Evolutionary conservation across 805 yeast species (phyloP).

Genomic region (Wickerhamiella nectarea): DNA sequence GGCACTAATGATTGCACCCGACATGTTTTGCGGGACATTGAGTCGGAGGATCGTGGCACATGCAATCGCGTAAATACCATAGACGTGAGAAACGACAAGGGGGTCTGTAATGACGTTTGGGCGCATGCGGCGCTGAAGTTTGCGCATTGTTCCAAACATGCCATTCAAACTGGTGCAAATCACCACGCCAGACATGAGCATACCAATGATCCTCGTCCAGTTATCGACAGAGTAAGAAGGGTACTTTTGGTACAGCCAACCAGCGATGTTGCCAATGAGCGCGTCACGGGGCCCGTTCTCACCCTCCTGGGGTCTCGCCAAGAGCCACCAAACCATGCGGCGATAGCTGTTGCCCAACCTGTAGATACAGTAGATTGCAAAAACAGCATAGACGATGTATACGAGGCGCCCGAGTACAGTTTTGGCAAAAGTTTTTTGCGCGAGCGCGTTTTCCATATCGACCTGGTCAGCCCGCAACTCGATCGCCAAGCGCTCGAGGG

Average conservation of each 20-base stretch:
- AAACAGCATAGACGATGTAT: slow-evolving; percentile 21
- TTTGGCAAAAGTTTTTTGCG: slow-evolving; percentile 18
- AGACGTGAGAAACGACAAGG: slow-evolving; percentile 26
- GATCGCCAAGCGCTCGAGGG: slow-evolving; percentile 23
- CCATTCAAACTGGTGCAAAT: slow-evolving; percentile 27
- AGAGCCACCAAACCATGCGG: slow-evolving; percentile 20
- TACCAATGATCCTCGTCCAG: slow-evolving; percentile 30
- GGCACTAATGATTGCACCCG: slow-evolving; percentile 29
- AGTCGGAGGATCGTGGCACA: slow-evolving; percentile 30
- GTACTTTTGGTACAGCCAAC: slow-evolving; percentile 10
- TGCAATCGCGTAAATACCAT: slow-evolving; percentile 30
- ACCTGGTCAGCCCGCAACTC: slow-evolving; percentile 26
- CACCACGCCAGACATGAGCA: slow-evolving; percentile 28
- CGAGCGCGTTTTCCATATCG: slow-evolving; percentile 17
- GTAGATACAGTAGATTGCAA: slow-evolving; percentile 31
- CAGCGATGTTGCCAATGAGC: slow-evolving; percentile 16
- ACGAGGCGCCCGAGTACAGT: slow-evolving; percentile 26
- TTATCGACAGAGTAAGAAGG: slow-evolving; percentile 23
- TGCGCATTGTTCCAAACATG: slow-evolving; percentile 20
- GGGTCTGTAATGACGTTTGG: slow-evolving; percentile 13
- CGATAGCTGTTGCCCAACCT: slow-evolving; percentile 25
- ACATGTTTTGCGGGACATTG: slow-evolving; percentile 29
- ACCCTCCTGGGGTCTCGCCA: slow-evolving; percentile 9
- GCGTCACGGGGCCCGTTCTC: slow-evolving; percentile 18
- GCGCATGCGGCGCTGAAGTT: slow-evolving; percentile 13